Conservation (phyloP, 2,329 filamentous ascomycete genomes). For the Nemania sp. region DNA sequence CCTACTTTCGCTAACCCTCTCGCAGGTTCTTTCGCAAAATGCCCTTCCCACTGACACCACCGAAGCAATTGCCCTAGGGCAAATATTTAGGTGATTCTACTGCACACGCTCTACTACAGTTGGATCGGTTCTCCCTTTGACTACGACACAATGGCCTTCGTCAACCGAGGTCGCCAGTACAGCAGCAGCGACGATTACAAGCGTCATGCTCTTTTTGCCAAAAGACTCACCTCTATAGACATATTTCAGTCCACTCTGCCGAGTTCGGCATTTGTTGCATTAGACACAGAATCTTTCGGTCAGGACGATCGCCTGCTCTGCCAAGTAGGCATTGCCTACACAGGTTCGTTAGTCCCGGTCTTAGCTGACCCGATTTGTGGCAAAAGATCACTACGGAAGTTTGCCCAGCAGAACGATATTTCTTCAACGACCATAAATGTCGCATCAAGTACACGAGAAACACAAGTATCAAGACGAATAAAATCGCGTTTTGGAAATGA, state of each 20-base stretch:
- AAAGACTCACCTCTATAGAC: constrained; percentile 10
- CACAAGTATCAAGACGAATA: constrained; percentile 13
- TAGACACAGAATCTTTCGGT: constrained; percentile 11
- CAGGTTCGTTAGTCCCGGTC: constrained; percentile 15
- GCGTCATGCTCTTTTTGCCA: constrained; percentile 8
- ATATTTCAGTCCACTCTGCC: constrained; percentile 6
- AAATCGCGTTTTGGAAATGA: constrained; percentile 12
- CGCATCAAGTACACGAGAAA: constrained; percentile 12
- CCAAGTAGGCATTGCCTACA: constrained; percentile 15
- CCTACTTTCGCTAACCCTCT: too few species aligned
- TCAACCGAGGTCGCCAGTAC: constrained; percentile 4
- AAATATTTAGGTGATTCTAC: too few species aligned
- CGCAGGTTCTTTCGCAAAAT: too few species aligned
- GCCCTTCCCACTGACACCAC: too few species aligned
- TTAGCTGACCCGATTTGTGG: constrained; percentile 2
- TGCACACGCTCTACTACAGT: too few species aligned
- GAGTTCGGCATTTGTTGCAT: constrained; percentile 9
- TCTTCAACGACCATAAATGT: constrained; percentile 16
- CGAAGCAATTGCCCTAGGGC: too few species aligned
- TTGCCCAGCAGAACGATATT: constrained; percentile 16
- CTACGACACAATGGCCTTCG: constrained; percentile 8
- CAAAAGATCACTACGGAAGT: constrained; percentile 15
- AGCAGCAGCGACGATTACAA: constrained; percentile 6
- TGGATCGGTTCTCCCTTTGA: too few species aligned
- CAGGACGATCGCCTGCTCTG: constrained; percentile 11